These are phyloP conservation scores for Aquanectria penicillioides DNA, from an alignment of 2,329 filamentous ascomycete genomes.

Conservation along the genomic window DNA sequence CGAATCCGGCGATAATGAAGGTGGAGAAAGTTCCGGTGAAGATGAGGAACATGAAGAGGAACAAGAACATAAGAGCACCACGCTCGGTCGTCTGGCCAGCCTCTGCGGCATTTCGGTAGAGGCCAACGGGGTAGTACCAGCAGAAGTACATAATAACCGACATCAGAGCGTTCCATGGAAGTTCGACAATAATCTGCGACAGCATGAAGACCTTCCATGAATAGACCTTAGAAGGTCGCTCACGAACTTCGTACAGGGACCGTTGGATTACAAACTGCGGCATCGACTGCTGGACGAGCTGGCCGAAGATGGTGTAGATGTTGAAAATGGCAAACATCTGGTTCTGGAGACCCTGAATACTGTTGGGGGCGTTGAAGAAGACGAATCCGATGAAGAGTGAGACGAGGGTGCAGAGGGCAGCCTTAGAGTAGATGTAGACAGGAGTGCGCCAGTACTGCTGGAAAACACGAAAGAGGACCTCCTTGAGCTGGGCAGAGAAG, in stretches of 20 bases:
- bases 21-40: slow-evolving; percentile 85
- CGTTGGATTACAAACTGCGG: slow-evolving; percentile 87
- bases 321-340: slow-evolving; percentile 90
- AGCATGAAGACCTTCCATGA: slow-evolving; percentile 88
- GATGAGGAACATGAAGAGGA: slow-evolving; percentile 78
- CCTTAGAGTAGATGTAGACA: slow-evolving; percentile 88
- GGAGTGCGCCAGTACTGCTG: slow-evolving; percentile 94
- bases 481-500: slow-evolving; percentile 72
- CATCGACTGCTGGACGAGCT: slow-evolving; percentile 83
- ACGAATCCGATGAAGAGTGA: slow-evolving; percentile 85
- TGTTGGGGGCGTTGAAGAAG: slow-evolving; percentile 78
- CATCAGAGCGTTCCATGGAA: slow-evolving; percentile 85
- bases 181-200: slow-evolving; percentile 83
- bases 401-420: slow-evolving; percentile 70
- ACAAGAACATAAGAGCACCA: slow-evolving; percentile 81
- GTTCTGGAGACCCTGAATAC: slow-evolving; percentile 83
- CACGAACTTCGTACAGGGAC: slow-evolving; percentile 84
- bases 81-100: slow-evolving; percentile 72
- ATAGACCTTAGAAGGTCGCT: slow-evolving; percentile 86
- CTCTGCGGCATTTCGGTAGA: slow-evolving; percentile 74
- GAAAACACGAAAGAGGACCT: slow-evolving; percentile 80
- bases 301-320: slow-evolving; percentile 82
- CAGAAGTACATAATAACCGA: slow-evolving; percentile 79
- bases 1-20: slow-evolving; percentile 76
- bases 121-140: slow-evolving; percentile 88